Percentiles rank a stretch among this genome's conserved stretches.
phyloP scores from a whole-genome alignment of 257 asterid genomes.

The Euphrasia confusa region DNA sequence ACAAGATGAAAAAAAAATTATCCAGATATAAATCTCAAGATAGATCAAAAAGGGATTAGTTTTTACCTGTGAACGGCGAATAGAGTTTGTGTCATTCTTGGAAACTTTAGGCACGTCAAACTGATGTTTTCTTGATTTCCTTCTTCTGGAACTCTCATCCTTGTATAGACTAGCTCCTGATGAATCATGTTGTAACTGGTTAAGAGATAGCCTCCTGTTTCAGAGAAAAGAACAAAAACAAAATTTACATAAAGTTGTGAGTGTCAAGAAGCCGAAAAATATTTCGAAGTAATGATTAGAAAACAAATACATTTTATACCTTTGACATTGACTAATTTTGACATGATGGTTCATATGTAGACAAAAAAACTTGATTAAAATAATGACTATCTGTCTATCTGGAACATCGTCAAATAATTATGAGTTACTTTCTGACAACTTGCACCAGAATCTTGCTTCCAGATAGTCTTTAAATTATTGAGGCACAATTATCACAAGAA shows the following conservation, averaged over 20 bases:
- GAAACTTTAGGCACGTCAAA: slow-evolving; percentile 47
- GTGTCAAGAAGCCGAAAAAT: slow-evolving; percentile 19
- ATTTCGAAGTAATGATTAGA: slow-evolving; percentile 16
- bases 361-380: too few species aligned
- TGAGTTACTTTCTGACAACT: too few species aligned
- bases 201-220: slow-evolving; percentile 68
- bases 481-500: too few species aligned
- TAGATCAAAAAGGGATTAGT: slow-evolving; percentile 20
- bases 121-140: slow-evolving; percentile 58
- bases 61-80: slow-evolving; percentile 79
- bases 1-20: slow-evolving; percentile 14
- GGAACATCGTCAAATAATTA: too few species aligned
- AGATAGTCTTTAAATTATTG: too few species aligned
- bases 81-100: slow-evolving; percentile 60
- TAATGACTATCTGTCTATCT: too few species aligned
- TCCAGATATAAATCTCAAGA: slow-evolving; percentile 20
- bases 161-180: slow-evolving; percentile 41
- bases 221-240: slow-evolving; percentile 24
- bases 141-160: slow-evolving; percentile 66
- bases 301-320: slow-evolving; percentile 11
- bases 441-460: too few species aligned
- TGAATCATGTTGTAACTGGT: slow-evolving; percentile 58
- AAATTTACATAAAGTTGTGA: slow-evolving; percentile 20
- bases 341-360: too few species aligned
- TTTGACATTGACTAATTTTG: too few species aligned